phyloP scores from a whole-genome alignment of 2,329 filamentous ascomycete species.

The Fusarium agapanthi region DNA sequence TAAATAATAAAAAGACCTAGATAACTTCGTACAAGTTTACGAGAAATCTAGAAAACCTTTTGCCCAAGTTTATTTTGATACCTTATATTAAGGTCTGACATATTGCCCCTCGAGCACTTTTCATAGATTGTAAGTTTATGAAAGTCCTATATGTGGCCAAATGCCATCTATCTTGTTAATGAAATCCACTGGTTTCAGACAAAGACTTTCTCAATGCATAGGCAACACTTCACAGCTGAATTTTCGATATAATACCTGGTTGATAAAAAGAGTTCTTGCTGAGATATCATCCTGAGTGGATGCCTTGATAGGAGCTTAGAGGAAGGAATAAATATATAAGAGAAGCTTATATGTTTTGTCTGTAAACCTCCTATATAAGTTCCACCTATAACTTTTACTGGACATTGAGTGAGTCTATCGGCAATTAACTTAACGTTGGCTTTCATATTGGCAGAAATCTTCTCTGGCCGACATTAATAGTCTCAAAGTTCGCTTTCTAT shows the following conservation, averaged over 20 bases:
- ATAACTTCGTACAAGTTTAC: background rate
- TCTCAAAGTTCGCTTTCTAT: accelerated
- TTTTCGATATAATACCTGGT: accelerated
- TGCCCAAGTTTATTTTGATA: accelerated
- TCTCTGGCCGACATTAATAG: accelerated
- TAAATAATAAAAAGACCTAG: background rate
- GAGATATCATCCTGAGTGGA: background rate
- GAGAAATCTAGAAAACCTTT: background rate
- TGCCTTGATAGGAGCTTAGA: accelerated
- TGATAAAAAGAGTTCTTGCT: background rate
- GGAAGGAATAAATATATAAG: accelerated
- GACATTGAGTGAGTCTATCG: background rate
- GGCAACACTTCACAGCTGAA: too few relatives aligned
- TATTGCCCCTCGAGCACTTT: background rate
- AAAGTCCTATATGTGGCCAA: accelerated
- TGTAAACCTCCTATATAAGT: background rate
- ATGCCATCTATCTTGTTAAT: accelerated
- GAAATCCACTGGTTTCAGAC: accelerated
- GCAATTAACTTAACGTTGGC: too few relatives aligned
- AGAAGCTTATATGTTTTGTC: background rate
- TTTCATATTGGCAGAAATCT: accelerated
- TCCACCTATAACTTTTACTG: too few relatives aligned
- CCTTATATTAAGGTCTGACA: accelerated
- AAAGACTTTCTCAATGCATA: accelerated
- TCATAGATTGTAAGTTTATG: accelerated